Percentiles rank a stretch among this genome's conserved stretches.
phyloP scores from a whole-genome alignment of 2,329 filamentous ascomycete species.

The Emydomyces testavorans region DNA sequence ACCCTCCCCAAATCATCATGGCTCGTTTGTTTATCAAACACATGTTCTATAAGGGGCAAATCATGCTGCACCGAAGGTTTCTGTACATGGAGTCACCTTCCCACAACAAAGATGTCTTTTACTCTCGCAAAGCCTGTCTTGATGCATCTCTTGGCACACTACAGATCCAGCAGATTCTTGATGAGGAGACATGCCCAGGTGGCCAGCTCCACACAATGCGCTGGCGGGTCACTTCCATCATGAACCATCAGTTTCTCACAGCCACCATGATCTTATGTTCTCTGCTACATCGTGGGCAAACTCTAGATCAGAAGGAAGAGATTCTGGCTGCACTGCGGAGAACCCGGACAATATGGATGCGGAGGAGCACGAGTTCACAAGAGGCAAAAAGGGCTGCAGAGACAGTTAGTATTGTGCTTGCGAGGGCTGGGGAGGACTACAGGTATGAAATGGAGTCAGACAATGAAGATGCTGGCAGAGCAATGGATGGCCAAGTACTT shows the following conservation, averaged over 20 bases:
- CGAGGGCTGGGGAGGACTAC: too few relatives aligned
- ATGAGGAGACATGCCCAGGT: conserved; percentile 42
- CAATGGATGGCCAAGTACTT: too few relatives aligned
- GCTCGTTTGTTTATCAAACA: conserved; percentile 18
- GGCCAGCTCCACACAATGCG: conserved; percentile 41
- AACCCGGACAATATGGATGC: too few relatives aligned
- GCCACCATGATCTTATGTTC: conserved; percentile 48
- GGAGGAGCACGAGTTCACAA: too few relatives aligned
- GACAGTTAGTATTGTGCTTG: too few relatives aligned
- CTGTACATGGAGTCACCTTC: conserved; percentile 11
- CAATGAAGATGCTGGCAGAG: too few relatives aligned
- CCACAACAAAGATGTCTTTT: conserved; percentile 11
- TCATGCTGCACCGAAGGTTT: conserved; percentile 19
- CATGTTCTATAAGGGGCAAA: conserved; percentile 20
- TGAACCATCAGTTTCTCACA: conserved; percentile 50
- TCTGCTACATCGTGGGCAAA: conserved; percentile 13
- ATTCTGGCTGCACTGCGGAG: conserved; percentile 14
- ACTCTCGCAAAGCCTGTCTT: conserved; percentile 37
- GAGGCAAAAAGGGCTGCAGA: too few relatives aligned
- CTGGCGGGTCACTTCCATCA: conserved; percentile 48
- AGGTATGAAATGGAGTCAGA: too few relatives aligned
- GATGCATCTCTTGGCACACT: conserved; percentile 39
- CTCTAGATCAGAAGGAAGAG: conserved; percentile 14
- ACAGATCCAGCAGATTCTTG: conserved; percentile 39
- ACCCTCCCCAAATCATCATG: conserved; percentile 19